A percentile compares a stretch with the other conserved stretches of the same genome.
Evolutionary conservation across 2,329 filamentous ascomycete species (phyloP).

Genomic region (Fusarium secorum): DNA sequence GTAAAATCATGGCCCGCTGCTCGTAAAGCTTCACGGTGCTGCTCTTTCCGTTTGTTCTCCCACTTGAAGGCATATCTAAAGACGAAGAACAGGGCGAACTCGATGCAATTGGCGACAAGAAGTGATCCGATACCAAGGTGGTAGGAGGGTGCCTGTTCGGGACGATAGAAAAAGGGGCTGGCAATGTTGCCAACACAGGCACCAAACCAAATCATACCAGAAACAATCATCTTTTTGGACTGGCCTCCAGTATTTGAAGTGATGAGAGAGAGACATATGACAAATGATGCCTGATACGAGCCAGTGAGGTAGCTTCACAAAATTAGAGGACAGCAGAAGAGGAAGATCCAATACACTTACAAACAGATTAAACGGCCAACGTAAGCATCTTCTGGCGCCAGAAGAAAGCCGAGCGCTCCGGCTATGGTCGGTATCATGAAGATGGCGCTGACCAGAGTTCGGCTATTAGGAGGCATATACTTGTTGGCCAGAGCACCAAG

Average conservation of each 20-base stretch:
- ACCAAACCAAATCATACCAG: conserved; percentile 66
- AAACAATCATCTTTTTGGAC: conserved; percentile 71
- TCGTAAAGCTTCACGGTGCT: conserved; percentile 43
- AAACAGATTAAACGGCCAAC: conserved; percentile 65
- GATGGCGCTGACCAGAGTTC: conserved; percentile 61
- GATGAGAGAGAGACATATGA: conserved; percentile 54
- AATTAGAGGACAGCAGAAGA: background rate
- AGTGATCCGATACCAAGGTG: conserved; percentile 52
- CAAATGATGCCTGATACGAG: conserved; percentile 52
- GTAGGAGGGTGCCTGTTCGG: conserved; percentile 57
- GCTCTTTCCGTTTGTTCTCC: conserved; percentile 52
- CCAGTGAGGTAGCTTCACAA: conserved; percentile 45
- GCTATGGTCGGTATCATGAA: conserved; percentile 68
- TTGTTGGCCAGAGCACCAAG: conserved; percentile 51
- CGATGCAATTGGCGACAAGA: conserved; percentile 52
- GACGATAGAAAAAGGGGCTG: conserved; percentile 69
- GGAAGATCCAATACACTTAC: conserved; percentile 35
- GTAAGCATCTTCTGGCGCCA: conserved; percentile 58
- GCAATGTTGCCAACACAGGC: conserved; percentile 68
- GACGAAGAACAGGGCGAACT: conserved; percentile 50
- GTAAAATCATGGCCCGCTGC: conserved; percentile 37
- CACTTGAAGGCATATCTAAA: conserved; percentile 50
- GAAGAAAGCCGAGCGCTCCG: conserved; percentile 65
- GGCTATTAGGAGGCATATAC: conserved; percentile 54
- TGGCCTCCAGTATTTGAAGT: conserved; percentile 62